These are phyloP conservation scores for Mycena sanguinolenta DNA, from an alignment of 768 basidiomycete species.

Conservation along the genomic window DNA sequence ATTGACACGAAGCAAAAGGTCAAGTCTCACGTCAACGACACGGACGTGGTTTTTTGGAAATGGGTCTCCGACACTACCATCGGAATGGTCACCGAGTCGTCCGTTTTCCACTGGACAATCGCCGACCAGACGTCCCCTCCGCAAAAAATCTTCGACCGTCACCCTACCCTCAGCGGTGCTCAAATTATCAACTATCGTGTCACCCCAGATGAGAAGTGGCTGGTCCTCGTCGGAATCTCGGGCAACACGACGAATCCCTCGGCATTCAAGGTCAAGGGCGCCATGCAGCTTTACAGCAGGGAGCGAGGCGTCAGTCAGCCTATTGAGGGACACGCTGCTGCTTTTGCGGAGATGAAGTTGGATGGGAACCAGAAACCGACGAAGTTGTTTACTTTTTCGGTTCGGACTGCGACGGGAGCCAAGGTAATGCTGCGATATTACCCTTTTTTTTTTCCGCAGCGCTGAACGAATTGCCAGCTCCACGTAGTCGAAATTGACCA, in stretches of 20 bases:
- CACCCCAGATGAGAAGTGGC: conserved; percentile 95
- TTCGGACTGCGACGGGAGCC: conserved; percentile 96
- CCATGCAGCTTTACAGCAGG: conserved; percentile 96
- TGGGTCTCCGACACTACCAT: conserved; percentile 94
- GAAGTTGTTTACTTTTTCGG: conserved; percentile 95
- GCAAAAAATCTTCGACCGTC: conserved; percentile 96
- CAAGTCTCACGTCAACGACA: conserved; percentile 93
- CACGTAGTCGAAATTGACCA: conserved; percentile 99
- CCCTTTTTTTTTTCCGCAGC: not conserved
- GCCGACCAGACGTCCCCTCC: conserved; percentile 80
- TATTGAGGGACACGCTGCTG: conserved; percentile 98
- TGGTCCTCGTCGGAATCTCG: conserved; percentile 95
- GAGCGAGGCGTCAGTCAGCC: conserved; percentile 96
- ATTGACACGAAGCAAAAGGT: conserved; percentile 98
- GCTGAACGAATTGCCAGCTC: conserved; percentile 65
- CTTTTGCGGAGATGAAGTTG: conserved; percentile 92
- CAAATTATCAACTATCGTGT: conserved; percentile 99
- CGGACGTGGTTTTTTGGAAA: conserved; percentile 98
- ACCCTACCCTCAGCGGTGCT: conserved; percentile 91
- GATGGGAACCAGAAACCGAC: conserved; percentile 89
- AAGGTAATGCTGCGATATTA: conserved; percentile 71
- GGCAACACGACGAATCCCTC: conserved; percentile 93
- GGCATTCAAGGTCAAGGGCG: conserved; percentile 98
- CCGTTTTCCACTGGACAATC: conserved; percentile 94
- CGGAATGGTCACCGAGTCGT: conserved; percentile 94